These are phyloP conservation scores for Westerdykella sp. DNA, from an alignment of 2,329 filamentous ascomycete species.

Conservation along the genomic window DNA sequence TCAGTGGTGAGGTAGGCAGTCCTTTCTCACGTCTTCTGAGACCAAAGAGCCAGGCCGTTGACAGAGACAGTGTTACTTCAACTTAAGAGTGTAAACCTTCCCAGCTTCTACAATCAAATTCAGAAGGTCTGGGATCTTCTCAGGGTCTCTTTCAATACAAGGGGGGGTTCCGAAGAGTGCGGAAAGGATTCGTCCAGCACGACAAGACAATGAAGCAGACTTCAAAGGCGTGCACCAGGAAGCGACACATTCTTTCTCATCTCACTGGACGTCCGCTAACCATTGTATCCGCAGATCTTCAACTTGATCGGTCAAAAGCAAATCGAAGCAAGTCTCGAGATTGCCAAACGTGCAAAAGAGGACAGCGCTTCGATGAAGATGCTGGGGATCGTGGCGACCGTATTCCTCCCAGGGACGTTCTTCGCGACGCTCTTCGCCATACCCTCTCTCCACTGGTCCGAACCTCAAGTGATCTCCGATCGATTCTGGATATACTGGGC, in stretches of 20 bases:
- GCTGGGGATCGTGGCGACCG: conserved; percentile 1
- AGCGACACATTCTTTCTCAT: too few species aligned
- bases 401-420: conserved; percentile 3
- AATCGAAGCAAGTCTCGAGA: not conserved
- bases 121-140: not conserved
- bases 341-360: not conserved
- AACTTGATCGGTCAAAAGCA: not conserved
- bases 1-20: too few species aligned
- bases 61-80: too few species aligned
- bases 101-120: not conserved
- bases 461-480: not conserved
- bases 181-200: not conserved
- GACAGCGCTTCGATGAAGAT: conserved; percentile 3
- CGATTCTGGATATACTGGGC: not conserved
- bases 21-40: too few species aligned
- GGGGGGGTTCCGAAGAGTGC: not conserved
- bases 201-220: too few species aligned
- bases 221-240: too few species aligned
- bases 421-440: conserved; percentile 2
- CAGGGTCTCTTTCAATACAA: not conserved
- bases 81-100: too few species aligned
- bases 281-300: not conserved
- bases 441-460: not conserved
- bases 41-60: too few species aligned
- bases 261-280: too few species aligned